These are phyloP conservation scores for Pugionium dolabratum DNA, from an alignment of 345 rosid species.

Conservation along the genomic window DNA sequence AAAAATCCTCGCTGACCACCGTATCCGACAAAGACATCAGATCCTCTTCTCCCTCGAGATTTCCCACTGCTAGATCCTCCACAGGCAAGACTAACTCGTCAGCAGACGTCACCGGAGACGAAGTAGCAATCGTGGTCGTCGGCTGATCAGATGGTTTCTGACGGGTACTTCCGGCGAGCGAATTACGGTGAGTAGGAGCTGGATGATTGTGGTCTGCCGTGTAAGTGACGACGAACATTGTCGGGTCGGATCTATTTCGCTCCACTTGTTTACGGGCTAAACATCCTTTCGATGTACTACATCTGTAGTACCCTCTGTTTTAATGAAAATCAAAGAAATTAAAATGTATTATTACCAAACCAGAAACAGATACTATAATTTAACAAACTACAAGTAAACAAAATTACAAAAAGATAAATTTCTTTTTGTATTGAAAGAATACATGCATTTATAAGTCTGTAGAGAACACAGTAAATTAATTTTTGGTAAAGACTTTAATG, in stretches of 20 bases:
- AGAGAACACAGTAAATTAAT: no score
- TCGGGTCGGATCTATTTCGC: slow-evolving; percentile 94
- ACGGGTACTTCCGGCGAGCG: slow-evolving; percentile 91
- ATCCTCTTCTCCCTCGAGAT: slow-evolving; percentile 58
- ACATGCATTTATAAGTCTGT: no score
- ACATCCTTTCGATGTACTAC: slow-evolving; percentile 94
- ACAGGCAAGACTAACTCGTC: slow-evolving; percentile 41
- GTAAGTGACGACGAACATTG: slow-evolving; percentile 86
- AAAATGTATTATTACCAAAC: slow-evolving; percentile 15
- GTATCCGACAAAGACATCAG: slow-evolving; percentile 54
- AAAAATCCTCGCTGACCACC: slow-evolving; percentile 80
- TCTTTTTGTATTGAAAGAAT: no score
- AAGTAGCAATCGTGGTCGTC: slow-evolving; percentile 41
- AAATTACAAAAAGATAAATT: slow-evolving; percentile 14
- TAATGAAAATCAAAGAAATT: not conserved
- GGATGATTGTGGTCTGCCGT: slow-evolving; percentile 96
- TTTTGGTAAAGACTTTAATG: no score
- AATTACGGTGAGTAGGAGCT: slow-evolving; percentile 91
- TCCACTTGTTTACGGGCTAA: slow-evolving; percentile 98
- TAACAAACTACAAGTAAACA: slow-evolving; percentile 12
- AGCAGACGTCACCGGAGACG: slow-evolving; percentile 60
- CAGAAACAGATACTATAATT: not conserved
- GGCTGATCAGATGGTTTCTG: slow-evolving; percentile 57
- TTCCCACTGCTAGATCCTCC: slow-evolving; percentile 41
- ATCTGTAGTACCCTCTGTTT: slow-evolving; percentile 89